Evolutionary conservation across 2,329 filamentous ascomycete species (phyloP), one percentile per base, ranked within the genome.

Genomic region (Cladosporium sp.): DNA sequence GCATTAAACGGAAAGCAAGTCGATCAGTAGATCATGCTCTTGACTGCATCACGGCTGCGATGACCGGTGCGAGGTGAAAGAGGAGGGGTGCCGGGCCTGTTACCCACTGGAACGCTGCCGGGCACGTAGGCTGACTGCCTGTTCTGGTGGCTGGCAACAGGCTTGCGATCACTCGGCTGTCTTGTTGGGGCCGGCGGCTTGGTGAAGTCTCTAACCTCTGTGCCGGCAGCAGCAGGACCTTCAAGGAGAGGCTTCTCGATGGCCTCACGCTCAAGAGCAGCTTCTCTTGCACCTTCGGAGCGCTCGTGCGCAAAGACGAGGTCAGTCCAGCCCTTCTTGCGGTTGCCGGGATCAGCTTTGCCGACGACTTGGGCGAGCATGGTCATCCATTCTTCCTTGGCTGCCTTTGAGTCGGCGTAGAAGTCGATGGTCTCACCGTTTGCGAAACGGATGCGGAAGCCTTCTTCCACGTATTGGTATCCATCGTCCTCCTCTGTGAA

Each of bases 401-500:
- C 90, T 47, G 87, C 87, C 1, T 89, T 87, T 36, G 88, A 93
- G 79, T 98, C 94, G 75, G 94, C 95, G 76, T 99, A 98, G 78
- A 98, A 98, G 82, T 98, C 94, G 76, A 99, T 99, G 69, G 97
- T 89, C 80, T 99, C 95, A 68, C 95, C 95, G 75, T 99, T 99
- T 77, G 92, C 96, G 80, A 99, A 99, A 66, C 94, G 92, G 77
- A 99, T 96, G 49, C 95, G 92, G 89, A 99, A 99, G 2, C 95
- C 95, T 78, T 99, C 95, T 78, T 99, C 95, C 63, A 99, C 94
- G 78, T 99, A 99, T 91, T 97, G 97, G 83, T 99, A 99, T 51
- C 95, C 95, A 77, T 99, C 95, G 80, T 99, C 95, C 71, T 99
- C 95, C 79, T 98, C 95, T 1, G 94, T 93, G 78, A 99, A 99